Conservation (phyloP, 306 rosid species). For the Cotoneaster glaucophyllus region DNA sequence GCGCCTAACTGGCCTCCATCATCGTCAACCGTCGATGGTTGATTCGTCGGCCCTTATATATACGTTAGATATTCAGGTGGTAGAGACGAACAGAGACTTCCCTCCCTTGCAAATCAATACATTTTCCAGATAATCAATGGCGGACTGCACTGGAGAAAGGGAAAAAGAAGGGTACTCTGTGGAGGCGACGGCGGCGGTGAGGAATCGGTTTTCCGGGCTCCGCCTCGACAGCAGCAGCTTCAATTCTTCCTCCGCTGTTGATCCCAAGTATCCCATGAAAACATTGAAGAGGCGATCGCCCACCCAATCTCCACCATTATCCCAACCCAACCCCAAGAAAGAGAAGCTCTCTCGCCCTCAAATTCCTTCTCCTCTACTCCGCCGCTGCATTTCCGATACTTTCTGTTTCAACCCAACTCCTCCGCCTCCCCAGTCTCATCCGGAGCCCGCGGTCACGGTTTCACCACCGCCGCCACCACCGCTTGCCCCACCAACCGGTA, state of each 20-base stretch:
- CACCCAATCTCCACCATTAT: neutral
- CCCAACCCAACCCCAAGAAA: conserved; percentile 12
- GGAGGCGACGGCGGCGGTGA: neutral
- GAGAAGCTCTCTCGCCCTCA: conserved; percentile 9
- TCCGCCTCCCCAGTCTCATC: neutral
- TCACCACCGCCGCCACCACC: neutral
- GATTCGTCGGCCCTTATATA: neutral
- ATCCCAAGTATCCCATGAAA: neutral
- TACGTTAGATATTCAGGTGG: neutral
- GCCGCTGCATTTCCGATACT: conserved; percentile 9
- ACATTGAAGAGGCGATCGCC: neutral
- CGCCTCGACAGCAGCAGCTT: neutral
- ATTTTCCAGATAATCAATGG: neutral
- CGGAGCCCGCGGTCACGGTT: neutral
- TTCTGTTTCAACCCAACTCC: neutral
- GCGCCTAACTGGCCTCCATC: neutral
- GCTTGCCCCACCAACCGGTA: neutral
- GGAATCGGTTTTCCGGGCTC: conserved; percentile 11
- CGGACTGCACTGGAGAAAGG: neutral
- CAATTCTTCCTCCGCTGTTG: neutral
- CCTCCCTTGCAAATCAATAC: neutral
- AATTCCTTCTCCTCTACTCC: neutral
- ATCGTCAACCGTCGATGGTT: neutral
- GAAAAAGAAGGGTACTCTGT: neutral
- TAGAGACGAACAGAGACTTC: neutral